Conservation (phyloP, 805 yeast species). For the Wickerhamomyces sydowiorum region DNA sequence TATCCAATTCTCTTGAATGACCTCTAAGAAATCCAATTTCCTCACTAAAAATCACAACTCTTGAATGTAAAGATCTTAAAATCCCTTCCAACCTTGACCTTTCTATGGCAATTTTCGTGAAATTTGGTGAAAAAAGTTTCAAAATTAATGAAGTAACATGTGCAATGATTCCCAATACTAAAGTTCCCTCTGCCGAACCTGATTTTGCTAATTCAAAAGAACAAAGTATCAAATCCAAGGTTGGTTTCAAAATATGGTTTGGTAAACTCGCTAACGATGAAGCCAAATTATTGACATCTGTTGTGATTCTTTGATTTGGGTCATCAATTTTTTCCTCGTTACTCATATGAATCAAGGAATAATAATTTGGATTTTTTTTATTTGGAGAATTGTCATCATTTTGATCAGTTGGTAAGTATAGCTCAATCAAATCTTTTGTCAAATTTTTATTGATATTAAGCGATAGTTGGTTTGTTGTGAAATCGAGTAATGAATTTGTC, state of each 20-base stretch:
- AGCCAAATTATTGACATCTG: conserved; percentile 72
- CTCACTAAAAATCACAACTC: conserved; percentile 72
- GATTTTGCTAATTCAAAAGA: conserved; percentile 60
- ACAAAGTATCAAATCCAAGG: conserved; percentile 71
- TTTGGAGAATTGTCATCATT: conserved; percentile 18
- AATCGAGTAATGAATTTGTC: conserved; percentile 64
- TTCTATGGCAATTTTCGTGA: conserved; percentile 71
- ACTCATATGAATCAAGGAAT: conserved; percentile 61
- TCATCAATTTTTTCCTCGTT: conserved; percentile 45
- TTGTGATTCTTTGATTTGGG: conserved; percentile 79
- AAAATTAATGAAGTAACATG: conserved; percentile 73
- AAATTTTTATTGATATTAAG: conserved; percentile 56
- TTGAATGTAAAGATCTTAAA: conserved; percentile 76
- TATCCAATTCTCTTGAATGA: conserved; percentile 69
- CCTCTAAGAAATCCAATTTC: conserved; percentile 86
- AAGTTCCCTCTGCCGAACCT: conserved; percentile 62
- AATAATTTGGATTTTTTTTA: conserved; percentile 57
- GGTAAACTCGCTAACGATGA: conserved; percentile 68
- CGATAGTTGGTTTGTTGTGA: conserved; percentile 53
- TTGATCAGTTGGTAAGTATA: conserved; percentile 58
- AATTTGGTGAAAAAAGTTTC: conserved; percentile 81
- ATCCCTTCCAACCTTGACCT: conserved; percentile 81
- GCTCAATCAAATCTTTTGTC: conserved; percentile 57
- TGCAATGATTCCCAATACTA: conserved; percentile 73
- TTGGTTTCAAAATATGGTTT: conserved; percentile 78